Conservation (phyloP, 192 early-diverging fungal genomes). For the Entomortierella beljakovae region DNA sequence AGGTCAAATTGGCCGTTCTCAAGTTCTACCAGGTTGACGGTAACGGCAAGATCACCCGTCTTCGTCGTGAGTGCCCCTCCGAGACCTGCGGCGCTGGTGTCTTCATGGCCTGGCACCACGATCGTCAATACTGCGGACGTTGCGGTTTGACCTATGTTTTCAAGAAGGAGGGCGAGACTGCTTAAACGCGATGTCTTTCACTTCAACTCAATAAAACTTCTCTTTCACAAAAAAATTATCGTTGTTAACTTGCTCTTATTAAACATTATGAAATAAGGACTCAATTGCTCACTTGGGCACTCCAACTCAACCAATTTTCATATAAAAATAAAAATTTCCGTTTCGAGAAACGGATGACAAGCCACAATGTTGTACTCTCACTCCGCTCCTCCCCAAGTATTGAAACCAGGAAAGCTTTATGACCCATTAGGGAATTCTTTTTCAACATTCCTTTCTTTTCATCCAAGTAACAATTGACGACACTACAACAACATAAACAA, state of each 20-base stretch:
- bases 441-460: too few relatives aligned
- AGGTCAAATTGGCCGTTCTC: slow-evolving; percentile 98
- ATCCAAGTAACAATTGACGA: too few relatives aligned
- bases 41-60: slow-evolving; percentile 97
- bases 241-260: too few relatives aligned
- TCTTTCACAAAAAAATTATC: too few relatives aligned
- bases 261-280: too few relatives aligned
- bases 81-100: slow-evolving; percentile 98
- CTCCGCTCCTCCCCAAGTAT: too few relatives aligned
- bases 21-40: slow-evolving; percentile 99
- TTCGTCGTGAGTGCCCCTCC: slow-evolving; percentile 98
- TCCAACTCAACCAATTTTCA: too few relatives aligned
- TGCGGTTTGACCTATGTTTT: slow-evolving; percentile 97
- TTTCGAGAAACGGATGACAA: not conserved
- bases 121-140: slow-evolving; percentile 98
- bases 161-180: slow-evolving; percentile 75
- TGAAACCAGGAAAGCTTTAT: too few relatives aligned
- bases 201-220: slow-evolving; percentile 52
- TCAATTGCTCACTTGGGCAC: too few relatives aligned
- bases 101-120: slow-evolving; percentile 98
- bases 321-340: not conserved
- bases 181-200: slow-evolving; percentile 41
- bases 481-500: too few relatives aligned
- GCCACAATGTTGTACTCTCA: not conserved
- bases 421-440: too few relatives aligned